phyloP scores from a whole-genome alignment of 306 rosid species.

The Parietaria judaica region DNA sequence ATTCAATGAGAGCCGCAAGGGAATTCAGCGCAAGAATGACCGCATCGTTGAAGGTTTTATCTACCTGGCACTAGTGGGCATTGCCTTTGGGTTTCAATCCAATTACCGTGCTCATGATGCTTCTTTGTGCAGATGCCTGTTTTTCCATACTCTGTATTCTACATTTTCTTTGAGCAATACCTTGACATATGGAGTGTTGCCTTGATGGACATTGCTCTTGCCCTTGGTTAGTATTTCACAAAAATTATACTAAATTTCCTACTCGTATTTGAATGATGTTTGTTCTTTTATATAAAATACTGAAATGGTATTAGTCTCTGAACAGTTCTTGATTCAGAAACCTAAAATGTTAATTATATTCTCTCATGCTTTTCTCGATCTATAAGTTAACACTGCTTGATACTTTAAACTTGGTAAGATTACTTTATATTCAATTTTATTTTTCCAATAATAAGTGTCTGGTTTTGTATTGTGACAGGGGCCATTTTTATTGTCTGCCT shows the following conservation, averaged over 20 bases:
- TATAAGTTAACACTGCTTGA: neutral
- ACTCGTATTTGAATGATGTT: no score
- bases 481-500: conserved; percentile 84
- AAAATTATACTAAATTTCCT: neutral
- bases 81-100: conserved; percentile 21
- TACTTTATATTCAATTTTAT: neutral
- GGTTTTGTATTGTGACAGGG: conserved; percentile 42
- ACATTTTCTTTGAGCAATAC: conserved; percentile 93
- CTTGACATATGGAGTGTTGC: conserved; percentile 84
- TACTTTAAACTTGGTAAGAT: neutral
- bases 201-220: conserved; percentile 57
- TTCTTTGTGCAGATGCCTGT: conserved; percentile 77
- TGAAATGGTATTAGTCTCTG: no score
- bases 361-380: neutral
- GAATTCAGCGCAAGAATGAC: conserved; percentile 72
- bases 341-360: neutral
- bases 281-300: no score
- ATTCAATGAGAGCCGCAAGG: conserved; percentile 76
- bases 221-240: conserved; percentile 62
- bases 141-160: conserved; percentile 95
- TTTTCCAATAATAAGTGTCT: conserved; percentile 10
- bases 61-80: conserved; percentile 3
- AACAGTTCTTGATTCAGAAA: no score
- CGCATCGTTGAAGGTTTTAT: conserved; percentile 63
- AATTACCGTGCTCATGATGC: conserved; percentile 19